Conservation (phyloP, 2,329 filamentous ascomycete species). For the Colletotrichum siamense region DNA sequence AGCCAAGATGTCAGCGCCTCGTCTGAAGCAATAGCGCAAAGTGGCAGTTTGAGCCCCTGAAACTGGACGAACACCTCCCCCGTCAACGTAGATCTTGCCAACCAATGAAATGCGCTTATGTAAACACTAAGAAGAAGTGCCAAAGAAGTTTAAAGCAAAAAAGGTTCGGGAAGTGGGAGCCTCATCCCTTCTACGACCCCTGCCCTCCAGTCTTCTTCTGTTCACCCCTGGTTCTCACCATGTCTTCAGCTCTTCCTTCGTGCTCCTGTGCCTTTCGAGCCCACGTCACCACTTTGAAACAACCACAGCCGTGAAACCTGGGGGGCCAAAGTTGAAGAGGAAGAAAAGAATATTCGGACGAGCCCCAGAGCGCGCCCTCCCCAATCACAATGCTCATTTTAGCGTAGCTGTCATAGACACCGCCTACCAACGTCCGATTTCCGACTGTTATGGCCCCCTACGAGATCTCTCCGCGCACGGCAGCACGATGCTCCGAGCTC, state of each 20-base stretch:
- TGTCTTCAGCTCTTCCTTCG: neutral
- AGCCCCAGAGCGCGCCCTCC: neutral
- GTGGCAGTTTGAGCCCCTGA: neutral
- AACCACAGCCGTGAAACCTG: neutral
- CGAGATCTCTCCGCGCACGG: neutral
- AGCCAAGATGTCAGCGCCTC: neutral
- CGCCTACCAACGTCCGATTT: neutral
- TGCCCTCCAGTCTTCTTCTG: neutral
- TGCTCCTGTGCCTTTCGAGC: neutral
- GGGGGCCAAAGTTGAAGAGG: neutral
- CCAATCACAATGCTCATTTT: neutral
- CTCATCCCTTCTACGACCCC: neutral
- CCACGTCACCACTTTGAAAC: slow-evolving; percentile 13
- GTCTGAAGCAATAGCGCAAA: neutral
- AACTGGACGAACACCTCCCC: neutral
- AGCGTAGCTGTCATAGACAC: neutral
- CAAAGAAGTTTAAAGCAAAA: slow-evolving; percentile 9
- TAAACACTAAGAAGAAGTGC: neutral
- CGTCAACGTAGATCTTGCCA: neutral
- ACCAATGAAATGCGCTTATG: neutral
- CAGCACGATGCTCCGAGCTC: neutral
- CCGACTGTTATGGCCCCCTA: neutral
- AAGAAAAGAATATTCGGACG: neutral
- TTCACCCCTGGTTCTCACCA: neutral
- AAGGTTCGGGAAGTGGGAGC: slow-evolving; percentile 17